Percentiles rank a stretch among this genome's conserved stretches.
These are phyloP conservation scores for Cucumis melo DNA, from an alignment of 306 rosid species.

Conservation along the genomic window DNA sequence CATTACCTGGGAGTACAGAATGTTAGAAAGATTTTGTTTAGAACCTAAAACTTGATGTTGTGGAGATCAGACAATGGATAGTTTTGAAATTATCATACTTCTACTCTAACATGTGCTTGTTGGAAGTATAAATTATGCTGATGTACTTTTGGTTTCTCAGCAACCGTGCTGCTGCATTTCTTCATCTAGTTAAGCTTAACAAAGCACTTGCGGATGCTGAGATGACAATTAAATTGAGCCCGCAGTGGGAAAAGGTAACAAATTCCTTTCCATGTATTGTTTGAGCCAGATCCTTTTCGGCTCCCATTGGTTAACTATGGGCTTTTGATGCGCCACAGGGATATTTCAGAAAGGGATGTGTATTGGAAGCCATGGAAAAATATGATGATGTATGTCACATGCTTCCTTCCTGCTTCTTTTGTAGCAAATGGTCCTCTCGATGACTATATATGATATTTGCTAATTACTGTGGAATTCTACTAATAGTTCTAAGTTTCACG, in stretches of 20 bases:
- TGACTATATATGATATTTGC: not conserved
- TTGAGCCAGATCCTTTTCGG: not conserved
- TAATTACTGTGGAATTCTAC: slow-evolving; percentile 15
- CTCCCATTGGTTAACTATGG: slow-evolving; percentile 1
- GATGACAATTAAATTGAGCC: slow-evolving; percentile 69
- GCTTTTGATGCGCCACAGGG: slow-evolving; percentile 52
- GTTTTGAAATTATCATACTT: not conserved
- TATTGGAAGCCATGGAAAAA: slow-evolving; percentile 86
- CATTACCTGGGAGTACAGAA: not conserved
- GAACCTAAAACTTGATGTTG: not conserved
- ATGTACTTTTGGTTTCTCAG: slow-evolving; percentile 34
- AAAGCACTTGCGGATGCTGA: slow-evolving; percentile 98
- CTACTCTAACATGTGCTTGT: not conserved
- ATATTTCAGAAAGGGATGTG: slow-evolving; percentile 91
- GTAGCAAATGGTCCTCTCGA: not conserved
- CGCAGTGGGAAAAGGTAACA: slow-evolving; percentile 90
- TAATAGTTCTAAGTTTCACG: not conserved
- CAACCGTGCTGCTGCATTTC: slow-evolving; percentile 96
- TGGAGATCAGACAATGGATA: not conserved
- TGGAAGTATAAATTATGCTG: not conserved
- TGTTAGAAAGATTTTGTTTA: not conserved
- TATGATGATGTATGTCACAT: slow-evolving; percentile 55
- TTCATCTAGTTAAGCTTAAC: slow-evolving; percentile 79
- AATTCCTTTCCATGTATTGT: not conserved
- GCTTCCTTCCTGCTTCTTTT: not conserved